Conservation (phyloP, 495 filamentous ascomycete species). For the Ramalina intermedia region DNA sequence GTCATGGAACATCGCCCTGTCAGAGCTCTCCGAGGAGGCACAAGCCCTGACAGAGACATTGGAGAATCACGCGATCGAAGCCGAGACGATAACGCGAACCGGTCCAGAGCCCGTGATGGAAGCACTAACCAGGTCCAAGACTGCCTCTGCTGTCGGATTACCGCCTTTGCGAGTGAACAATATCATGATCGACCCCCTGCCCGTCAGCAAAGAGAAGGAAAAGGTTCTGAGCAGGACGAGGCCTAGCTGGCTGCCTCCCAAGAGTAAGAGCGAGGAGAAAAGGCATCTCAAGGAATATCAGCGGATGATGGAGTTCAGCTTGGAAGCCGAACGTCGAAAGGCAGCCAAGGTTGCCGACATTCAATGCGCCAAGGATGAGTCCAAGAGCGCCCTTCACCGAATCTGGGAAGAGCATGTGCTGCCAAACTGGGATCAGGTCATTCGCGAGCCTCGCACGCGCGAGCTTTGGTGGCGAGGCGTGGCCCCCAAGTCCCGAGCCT, state of each 20-base stretch:
- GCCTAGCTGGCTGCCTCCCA: conserved; percentile 90
- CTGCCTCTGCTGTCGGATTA: conserved; percentile 37
- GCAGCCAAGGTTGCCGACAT: conserved; percentile 34
- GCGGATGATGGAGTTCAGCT: conserved; percentile 73
- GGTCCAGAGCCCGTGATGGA: conserved; percentile 30
- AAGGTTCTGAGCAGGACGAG: conserved; percentile 79
- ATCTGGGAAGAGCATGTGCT: conserved; percentile 84
- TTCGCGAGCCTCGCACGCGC: conserved; percentile 59
- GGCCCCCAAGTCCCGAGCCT: conserved; percentile 60
- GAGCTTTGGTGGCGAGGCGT: conserved; percentile 94
- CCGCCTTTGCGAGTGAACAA: conserved; percentile 77
- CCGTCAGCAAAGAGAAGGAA: conserved; percentile 93
- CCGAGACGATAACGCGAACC: conserved; percentile 39
- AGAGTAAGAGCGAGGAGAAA: conserved; percentile 83
- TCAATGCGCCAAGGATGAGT: conserved; percentile 50
- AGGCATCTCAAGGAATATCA: conserved; percentile 85
- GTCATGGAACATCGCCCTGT: conserved; percentile 72
- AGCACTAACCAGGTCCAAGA: conserved; percentile 28
- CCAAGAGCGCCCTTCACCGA: conserved; percentile 44
- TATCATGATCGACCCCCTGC: conserved; percentile 91
- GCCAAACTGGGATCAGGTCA: conserved; percentile 69
- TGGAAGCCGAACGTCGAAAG: conserved; percentile 47
- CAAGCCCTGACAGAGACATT: conserved; percentile 78
- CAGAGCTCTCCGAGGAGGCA: conserved; percentile 72
- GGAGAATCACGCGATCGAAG: conserved; percentile 65